Conservation (phyloP, 202 grass and related monocot genomes). For the Carex sylvatica region DNA sequence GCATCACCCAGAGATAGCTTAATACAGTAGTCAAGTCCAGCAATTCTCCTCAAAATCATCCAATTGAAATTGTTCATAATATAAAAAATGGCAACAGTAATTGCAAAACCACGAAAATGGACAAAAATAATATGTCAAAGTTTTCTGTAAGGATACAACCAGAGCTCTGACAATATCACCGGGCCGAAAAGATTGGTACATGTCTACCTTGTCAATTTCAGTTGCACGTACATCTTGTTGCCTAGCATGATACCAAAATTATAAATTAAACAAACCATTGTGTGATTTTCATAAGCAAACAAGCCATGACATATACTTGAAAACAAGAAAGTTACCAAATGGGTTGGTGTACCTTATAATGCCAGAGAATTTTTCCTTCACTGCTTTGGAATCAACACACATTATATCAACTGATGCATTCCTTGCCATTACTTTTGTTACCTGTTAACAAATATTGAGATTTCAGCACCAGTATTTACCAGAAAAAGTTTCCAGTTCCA, state of each 20-base stretch:
- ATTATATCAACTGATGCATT: constrained; percentile 78
- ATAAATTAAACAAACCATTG: neutral
- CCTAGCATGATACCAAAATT: constrained; percentile 31
- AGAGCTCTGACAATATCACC: constrained; percentile 47
- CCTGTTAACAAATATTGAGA: constrained; percentile 35
- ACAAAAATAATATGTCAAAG: neutral
- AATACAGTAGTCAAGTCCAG: constrained; percentile 45
- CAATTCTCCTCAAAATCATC: constrained; percentile 13
- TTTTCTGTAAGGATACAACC: constrained; percentile 36
- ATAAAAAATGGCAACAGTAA: neutral
- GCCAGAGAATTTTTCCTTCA: constrained; percentile 93
- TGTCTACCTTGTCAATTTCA: constrained; percentile 97
- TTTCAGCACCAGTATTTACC: neutral
- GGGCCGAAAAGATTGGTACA: constrained; percentile 68
- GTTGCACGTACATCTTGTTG: constrained; percentile 98
- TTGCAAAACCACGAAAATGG: neutral
- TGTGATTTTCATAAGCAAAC: neutral
- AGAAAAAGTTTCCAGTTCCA: neutral
- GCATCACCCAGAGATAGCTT: constrained; percentile 98
- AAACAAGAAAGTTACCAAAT: neutral
- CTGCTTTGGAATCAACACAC: constrained; percentile 85
- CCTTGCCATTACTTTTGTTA: constrained; percentile 82
- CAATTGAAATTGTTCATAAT: neutral
- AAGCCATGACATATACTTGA: constrained; percentile 9
- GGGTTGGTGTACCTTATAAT: constrained; percentile 54